A percentile compares a stretch with the other conserved stretches of the same genome.
Evolutionary conservation across 257 asterid species (phyloP).

Genomic region (Osmanthus fragrans): DNA sequence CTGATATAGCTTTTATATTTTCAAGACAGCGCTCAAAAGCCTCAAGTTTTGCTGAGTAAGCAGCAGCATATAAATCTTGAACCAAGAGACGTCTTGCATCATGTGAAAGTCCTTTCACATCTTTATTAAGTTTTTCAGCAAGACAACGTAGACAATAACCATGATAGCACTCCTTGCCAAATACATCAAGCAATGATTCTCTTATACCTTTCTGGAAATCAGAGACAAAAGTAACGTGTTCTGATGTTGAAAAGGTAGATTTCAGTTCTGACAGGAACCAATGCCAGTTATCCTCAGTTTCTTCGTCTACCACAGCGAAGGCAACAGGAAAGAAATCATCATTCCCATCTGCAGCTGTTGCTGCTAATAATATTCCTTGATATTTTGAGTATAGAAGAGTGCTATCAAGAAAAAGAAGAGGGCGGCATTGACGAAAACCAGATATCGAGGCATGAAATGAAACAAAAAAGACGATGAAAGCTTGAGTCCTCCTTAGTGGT

Average conservation of each 20-base stretch:
- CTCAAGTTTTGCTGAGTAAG: conserved; percentile 73
- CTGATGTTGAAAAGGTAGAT: conserved; percentile 71
- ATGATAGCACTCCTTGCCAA: conserved; percentile 81
- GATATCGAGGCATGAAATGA: conserved; percentile 87
- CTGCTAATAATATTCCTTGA: conserved; percentile 88
- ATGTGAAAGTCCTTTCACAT: conserved; percentile 91
- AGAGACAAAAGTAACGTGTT: conserved; percentile 80
- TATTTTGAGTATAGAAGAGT: conserved; percentile 92
- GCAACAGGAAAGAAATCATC: conserved; percentile 93
- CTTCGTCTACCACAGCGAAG: conserved; percentile 95
- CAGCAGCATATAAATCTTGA: conserved; percentile 93
- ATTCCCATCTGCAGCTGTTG: conserved; percentile 89
- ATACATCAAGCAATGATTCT: conserved; percentile 67
- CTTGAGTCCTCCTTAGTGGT: conserved; percentile 93
- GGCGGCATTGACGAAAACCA: conserved; percentile 94
- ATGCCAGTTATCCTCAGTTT: conserved; percentile 87
- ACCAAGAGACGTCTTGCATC: conserved; percentile 98
- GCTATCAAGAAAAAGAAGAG: conserved; percentile 93
- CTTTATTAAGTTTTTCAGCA: conserved; percentile 93
- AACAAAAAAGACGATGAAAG: conserved; percentile 78
- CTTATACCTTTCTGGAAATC: conserved; percentile 86
- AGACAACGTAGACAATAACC: conserved; percentile 92
- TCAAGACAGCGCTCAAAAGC: conserved; percentile 64
- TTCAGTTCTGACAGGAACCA: conserved; percentile 90
- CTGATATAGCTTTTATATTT: conserved; percentile 90